Evolutionary conservation across 2,329 filamentous ascomycete genomes (phyloP).

Genomic region (Trichoderma harzianum): DNA sequence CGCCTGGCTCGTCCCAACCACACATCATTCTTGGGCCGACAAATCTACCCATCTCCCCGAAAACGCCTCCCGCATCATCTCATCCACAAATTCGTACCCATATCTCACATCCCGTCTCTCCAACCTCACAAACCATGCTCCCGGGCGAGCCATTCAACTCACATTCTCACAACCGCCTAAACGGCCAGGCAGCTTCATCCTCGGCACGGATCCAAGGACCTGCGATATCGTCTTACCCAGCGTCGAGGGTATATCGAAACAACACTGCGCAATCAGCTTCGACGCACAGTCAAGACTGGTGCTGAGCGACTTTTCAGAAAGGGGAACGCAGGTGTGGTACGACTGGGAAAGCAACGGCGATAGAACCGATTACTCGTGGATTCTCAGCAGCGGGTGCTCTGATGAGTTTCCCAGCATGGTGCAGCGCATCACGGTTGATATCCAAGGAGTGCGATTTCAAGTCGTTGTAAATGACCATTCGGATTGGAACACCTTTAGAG

Average conservation of each 20-base stretch:
- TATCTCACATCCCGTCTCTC: conserved; percentile 31
- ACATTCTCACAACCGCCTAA: conserved; percentile 35
- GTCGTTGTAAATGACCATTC: conserved; percentile 38
- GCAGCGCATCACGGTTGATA: conserved; percentile 36
- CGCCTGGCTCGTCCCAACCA: conserved; percentile 40
- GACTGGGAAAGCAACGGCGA: conserved; percentile 40
- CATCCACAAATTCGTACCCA: conserved; percentile 26
- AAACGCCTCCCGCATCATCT: conserved; percentile 29
- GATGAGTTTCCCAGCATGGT: conserved; percentile 35
- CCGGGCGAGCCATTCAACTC: conserved; percentile 34
- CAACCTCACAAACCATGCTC: conserved; percentile 24
- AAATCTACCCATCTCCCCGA: conserved; percentile 32
- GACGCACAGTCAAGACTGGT: conserved; percentile 38
- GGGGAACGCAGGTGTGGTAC: conserved; percentile 42
- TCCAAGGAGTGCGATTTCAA: conserved; percentile 40
- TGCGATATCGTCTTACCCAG: conserved; percentile 39
- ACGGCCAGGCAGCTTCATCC: conserved; percentile 35
- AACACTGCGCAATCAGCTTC: conserved; percentile 40
- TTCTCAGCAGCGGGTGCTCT: conserved; percentile 32
- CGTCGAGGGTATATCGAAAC: conserved; percentile 32
- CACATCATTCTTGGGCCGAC: conserved; percentile 33
- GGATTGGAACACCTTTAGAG: conserved; percentile 33
- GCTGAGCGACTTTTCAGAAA: conserved; percentile 37
- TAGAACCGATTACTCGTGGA: conserved; percentile 35
- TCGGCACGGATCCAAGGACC: conserved; percentile 36